Base-by-base conservation (phyloP, 352 stramenopile species). In the Globisporangium viniferum region DNA sequence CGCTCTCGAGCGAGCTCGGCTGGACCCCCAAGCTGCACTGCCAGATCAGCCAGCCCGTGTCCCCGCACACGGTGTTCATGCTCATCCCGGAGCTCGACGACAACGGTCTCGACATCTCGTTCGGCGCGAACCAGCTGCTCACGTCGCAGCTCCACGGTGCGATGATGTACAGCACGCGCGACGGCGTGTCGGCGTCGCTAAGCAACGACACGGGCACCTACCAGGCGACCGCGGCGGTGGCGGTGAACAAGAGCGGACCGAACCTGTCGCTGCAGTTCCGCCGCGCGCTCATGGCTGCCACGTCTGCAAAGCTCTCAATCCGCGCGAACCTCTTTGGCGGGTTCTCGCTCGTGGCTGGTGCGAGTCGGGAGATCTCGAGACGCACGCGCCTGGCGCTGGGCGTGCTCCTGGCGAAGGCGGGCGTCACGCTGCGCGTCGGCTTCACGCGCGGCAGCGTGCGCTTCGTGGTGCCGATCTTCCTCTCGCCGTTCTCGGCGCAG, bases 141-240 rank as follows among this genome's bases (percentile, higher is more conserved):
- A 67, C 80, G 10, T 61, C 82, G 8, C 77, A 91, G 48, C 70
- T 93, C 2, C 77, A 92, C 58, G 85, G 87, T 44, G 75, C 76
- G 33, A 93, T 94, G 85, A 91, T 93, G 81, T 93, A 79, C 73
- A 92, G 82, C 73, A 90, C 85, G 56, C 74, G 83, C n/a, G 82
- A 93, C 49, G 86, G 86, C 2, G 73, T 94, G 3, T 91, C 84
- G n/a, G 77, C 77, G 3, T 91, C 82, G 48, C 59, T 92, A 4
- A 86, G 69, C 36, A 77, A 84, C 57, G 76, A 90, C 61, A 74
- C 82, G 3, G 72, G 67, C 15, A 59, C 64, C 51, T 75, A 78
- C 36, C 81, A 81, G 39, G 73, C 77, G 24, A 81, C 80, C 0
- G 63, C 77, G 3, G 80, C 74, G 1, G 76, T 92, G 18, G 76